Evolutionary conservation across 371 early-diverging fungal genomes (phyloP), one percentile per base, ranked within the genome.

Genomic region (Apophysomyces elegans): DNA sequence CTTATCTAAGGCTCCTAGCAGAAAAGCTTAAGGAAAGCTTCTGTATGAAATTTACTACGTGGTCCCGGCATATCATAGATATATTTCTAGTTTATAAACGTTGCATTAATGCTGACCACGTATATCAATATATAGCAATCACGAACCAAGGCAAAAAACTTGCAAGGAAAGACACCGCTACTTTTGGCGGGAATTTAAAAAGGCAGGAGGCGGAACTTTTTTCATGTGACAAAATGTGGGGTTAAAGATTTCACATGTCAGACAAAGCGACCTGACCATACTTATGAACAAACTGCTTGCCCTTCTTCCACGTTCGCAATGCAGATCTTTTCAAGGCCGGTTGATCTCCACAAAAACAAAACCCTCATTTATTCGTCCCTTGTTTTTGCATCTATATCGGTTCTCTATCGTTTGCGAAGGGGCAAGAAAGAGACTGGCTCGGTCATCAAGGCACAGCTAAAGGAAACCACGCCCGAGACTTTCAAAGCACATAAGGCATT

Each of bases 401-500:
- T 43, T 11, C 41, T 56, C 5, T 57, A 60, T 37, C 59, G 61
- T n/a, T 46, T 45, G 56, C 65, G 50, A 7, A 47, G 21, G n/a
- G 37, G 45, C 11, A 57, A 54, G 61, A 57, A 61, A 46, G 4
- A 54, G 13, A 18, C 39, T 18, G 58, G 18, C 18, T 37, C 57
- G n/a, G 46, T 61, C 44, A 47, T 32, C 9, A 69, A 64, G 39
- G 50, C 58, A 26, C 58, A 61, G 11, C 61, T 64, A 8, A 58
- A 61, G 37, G 69, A 69, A 43, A 69, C 65, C 12, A 37, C 60
- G 18, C 35, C 63, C 18, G 57, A 60, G 5, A 69, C 69, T 7
- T 69, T 69, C 44, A 56, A 61, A n/a, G 12, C 39, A 21, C 75
- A 74, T 36, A 69, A 65, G 39, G 45, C 36, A 7, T 60, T 76